A percentile compares a stretch with the other conserved stretches of the same genome.
phyloP scores from a whole-genome alignment of 306 rosid genomes.

The Gleditsia sinensis region DNA sequence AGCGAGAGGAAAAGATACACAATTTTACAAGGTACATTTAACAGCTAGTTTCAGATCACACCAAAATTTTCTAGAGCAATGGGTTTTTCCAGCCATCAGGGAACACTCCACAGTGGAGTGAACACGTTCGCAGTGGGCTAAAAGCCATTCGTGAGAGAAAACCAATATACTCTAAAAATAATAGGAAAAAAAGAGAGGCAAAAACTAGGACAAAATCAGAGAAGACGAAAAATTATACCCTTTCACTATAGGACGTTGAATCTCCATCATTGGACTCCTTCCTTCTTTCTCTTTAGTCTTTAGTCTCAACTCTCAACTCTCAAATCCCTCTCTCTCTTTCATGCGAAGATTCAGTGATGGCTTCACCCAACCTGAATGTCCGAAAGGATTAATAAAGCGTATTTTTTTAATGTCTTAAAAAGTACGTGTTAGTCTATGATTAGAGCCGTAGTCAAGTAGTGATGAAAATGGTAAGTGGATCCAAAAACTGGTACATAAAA shows the following conservation, averaged over 20 bases:
- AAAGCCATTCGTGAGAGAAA: no score
- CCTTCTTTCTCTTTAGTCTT: neutral
- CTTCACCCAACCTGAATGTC: no score
- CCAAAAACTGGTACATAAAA: no score
- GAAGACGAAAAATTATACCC: neutral
- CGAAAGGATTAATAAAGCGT: neutral
- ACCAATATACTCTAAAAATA: no score
- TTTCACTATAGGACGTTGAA: neutral
- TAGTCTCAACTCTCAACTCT: no score
- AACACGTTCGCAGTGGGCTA: no score
- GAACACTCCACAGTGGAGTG: no score
- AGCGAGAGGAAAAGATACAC: neutral
- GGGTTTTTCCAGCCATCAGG: no score
- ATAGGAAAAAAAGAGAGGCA: no score
- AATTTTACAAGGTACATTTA: neutral
- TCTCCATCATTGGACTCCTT: neutral
- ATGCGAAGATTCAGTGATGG: no score
- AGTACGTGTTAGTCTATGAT: neutral
- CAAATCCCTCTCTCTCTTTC: neutral
- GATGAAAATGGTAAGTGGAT: neutral
- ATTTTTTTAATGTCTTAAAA: neutral
- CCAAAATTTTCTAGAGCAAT: neutral
- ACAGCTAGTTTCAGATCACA: neutral
- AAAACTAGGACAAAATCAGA: neutral
- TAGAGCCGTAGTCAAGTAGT: neutral